Base-by-base conservation (phyloP, 805 yeast genomes). In the Clavispora vitiphila region DNA sequence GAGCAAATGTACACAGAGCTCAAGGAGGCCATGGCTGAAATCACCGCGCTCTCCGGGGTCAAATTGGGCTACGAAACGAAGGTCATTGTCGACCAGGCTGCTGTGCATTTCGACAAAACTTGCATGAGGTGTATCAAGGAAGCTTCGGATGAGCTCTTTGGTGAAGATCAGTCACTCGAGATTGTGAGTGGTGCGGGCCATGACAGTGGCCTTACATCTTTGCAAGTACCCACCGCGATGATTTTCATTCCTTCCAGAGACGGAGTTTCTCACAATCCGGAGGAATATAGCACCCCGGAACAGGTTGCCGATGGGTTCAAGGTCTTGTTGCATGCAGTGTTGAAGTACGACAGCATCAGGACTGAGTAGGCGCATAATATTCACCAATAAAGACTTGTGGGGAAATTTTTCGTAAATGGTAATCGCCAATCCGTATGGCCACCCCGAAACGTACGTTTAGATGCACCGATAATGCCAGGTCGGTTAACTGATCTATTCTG, bases 181-280 rank as follows among this genome's bases (percentile, higher is more conserved):
- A 78, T 81, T 39, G 71, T 73, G 35, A 76, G 83, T 49, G 88
- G 90, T 22, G 87, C 89, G 5, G 87, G 86, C 9, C 90, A 83
- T 50, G 90, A 83, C 54, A 78, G 86, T 7, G 80, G 86, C 50
- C 70, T 75, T 18, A 78, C 83, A 2, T 69, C 77, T 8, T 51
- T 63, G 5, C 66, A 70, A 35, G 73, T 77, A 31, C 89, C 90
- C 31, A 81, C 89, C 0, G 76, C 86, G 2, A 83, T 83, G 88
- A 76, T 83, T 25, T 83, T 83, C 56, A 78, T 81, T 51, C 89
- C 90, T 7, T 74, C 83, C 23, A 74, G 64, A 48, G 81, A 78
- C 52, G 88, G 88, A 19, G 66, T 82, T 29, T 73, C 81, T 20
- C 89, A 83, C 57, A 80, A 80, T 57, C 83, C 81, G 8, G 75